Conservation (phyloP, 176 grass and related monocot species). For the Rhynchospora breviuscula region DNA sequence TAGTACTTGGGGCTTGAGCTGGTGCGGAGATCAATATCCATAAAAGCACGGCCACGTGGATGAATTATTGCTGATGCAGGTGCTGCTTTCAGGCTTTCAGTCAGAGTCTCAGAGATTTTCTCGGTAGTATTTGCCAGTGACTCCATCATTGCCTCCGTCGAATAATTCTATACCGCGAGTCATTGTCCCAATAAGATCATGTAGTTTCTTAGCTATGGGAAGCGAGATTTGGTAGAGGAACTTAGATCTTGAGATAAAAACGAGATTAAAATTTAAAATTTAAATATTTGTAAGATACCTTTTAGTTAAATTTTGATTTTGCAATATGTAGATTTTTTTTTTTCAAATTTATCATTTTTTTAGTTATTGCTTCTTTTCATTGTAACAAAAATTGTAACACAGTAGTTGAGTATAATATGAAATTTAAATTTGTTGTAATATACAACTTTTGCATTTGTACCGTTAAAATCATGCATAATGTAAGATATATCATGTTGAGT, state of each 20-base stretch:
- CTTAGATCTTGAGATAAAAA: too few species aligned
- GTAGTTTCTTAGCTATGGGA: too few species aligned
- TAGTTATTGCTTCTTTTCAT: too few species aligned
- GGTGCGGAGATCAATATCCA: background rate
- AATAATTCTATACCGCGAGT: background rate
- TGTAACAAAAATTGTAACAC: too few species aligned
- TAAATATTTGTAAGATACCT: too few species aligned
- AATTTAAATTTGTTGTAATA: background rate
- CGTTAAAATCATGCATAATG: background rate
- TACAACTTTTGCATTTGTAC: background rate
- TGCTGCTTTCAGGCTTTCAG: background rate
- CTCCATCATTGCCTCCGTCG: background rate
- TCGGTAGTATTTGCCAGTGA: background rate
- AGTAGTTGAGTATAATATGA: too few species aligned
- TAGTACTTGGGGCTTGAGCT: background rate
- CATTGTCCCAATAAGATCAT: background rate
- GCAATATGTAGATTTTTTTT: too few species aligned
- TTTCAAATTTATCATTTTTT: too few species aligned
- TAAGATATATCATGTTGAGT: background rate
- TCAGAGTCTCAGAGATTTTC: background rate
- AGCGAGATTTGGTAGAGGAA: too few species aligned
- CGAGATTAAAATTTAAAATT: too few species aligned
- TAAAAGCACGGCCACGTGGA: background rate
- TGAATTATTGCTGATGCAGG: conserved; percentile 8
- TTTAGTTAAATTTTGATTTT: too few species aligned